A percentile compares a stretch with the other conserved stretches of the same genome.
Conservation (phyloP, 257 asterid genomes). For the Ehretia macrophylla region DNA sequence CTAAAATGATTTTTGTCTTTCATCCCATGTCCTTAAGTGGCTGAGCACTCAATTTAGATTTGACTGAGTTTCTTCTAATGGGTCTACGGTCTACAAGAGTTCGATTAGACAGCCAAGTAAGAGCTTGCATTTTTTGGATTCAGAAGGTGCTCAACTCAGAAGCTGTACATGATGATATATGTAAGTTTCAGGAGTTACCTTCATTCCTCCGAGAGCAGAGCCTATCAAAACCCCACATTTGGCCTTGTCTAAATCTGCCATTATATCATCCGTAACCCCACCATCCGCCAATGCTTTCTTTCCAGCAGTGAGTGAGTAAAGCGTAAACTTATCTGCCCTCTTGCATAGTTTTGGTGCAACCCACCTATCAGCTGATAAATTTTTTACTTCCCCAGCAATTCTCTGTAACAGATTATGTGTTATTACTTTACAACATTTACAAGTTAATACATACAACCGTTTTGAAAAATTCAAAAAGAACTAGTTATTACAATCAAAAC, state of each 20-base stretch:
- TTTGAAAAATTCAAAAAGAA: too few relatives aligned
- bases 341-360: constrained; percentile 38
- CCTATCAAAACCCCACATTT: constrained; percentile 48
- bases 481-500: background rate
- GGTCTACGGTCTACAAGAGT: too few relatives aligned
- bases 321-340: constrained; percentile 41
- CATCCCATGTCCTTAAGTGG: too few relatives aligned
- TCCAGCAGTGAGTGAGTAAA: constrained; percentile 42
- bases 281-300: constrained; percentile 48
- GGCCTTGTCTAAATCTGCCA: constrained; percentile 31
- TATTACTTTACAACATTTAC: too few relatives aligned
- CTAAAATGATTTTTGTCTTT: too few relatives aligned
- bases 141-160: too few relatives aligned
- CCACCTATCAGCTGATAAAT: constrained; percentile 38
- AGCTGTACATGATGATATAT: background rate
- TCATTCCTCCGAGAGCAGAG: constrained; percentile 47
- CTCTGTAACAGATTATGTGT: constrained; percentile 21
- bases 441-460: too few relatives aligned
- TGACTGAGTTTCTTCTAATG: too few relatives aligned
- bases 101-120: too few relatives aligned
- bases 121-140: too few relatives aligned
- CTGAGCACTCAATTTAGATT: too few relatives aligned
- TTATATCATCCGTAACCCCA: constrained; percentile 32
- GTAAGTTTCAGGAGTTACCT: constrained; percentile 18
- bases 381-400: constrained; percentile 49